Percentiles rank a stretch among this genome's conserved stretches.
Conservation (phyloP, 306 rosid species). For the Rosa rugosa region DNA sequence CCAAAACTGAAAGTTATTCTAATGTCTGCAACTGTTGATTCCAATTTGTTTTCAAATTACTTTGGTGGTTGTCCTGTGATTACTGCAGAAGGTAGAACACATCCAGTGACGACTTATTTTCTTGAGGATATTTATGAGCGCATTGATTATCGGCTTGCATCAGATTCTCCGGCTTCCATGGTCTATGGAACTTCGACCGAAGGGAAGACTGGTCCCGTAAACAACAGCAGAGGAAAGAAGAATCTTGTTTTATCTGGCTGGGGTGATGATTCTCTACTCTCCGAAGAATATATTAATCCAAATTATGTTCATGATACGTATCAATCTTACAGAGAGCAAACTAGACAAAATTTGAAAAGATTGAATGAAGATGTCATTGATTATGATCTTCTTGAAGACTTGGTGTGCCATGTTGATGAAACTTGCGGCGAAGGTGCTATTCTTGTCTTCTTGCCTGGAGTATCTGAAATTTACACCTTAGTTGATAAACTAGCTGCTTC, state of each 20-base stretch:
- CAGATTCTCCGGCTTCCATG: constrained; percentile 81
- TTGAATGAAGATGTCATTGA: constrained; percentile 89
- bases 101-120: constrained; percentile 77
- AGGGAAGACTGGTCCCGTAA: constrained; percentile 60
- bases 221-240: constrained; percentile 81
- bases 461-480: constrained; percentile 70
- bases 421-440: constrained; percentile 73
- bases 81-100: constrained; percentile 88
- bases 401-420: constrained; percentile 77
- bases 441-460: constrained; percentile 95
- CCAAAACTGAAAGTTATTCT: constrained; percentile 77
- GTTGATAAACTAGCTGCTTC: constrained; percentile 75
- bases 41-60: constrained; percentile 84
- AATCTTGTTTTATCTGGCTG: constrained; percentile 83
- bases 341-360: constrained; percentile 79
- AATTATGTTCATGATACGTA: constrained; percentile 56
- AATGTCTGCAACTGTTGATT: constrained; percentile 98
- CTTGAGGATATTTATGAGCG: constrained; percentile 92
- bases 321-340: constrained; percentile 67
- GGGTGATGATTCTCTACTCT: constrained; percentile 90
- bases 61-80: constrained; percentile 87
- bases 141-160: constrained; percentile 64
- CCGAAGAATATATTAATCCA: constrained; percentile 68
- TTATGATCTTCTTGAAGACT: constrained; percentile 90
- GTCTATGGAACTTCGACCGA: constrained; percentile 45